Evolutionary conservation across 129 eudicot genomes (phyloP).

Genomic region (Helianthus annuus): DNA sequence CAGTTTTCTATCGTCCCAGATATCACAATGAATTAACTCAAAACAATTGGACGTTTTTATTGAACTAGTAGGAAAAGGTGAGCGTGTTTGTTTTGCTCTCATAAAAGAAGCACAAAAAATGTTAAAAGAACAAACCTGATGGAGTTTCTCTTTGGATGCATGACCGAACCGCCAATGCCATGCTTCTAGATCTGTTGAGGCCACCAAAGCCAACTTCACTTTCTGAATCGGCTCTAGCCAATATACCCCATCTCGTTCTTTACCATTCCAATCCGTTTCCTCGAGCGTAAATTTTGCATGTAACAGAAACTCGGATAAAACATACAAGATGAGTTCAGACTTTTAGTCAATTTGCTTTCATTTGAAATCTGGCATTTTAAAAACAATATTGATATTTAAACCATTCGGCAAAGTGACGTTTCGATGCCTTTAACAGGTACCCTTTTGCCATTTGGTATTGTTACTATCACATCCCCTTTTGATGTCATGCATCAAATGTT

Average conservation of each 20-base stretch:
- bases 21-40: no score
- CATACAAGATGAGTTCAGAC: neutral
- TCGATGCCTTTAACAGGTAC: neutral
- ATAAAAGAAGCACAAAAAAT: slow-evolving; percentile 18
- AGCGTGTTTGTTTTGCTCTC: neutral
- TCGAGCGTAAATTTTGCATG: neutral
- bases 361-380: neutral
- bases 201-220: neutral
- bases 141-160: neutral
- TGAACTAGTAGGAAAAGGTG: no score
- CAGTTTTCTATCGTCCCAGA: no score
- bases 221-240: neutral
- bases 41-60: no score
- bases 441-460: neutral
- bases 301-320: neutral
- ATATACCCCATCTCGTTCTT: neutral
- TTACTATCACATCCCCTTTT: neutral
- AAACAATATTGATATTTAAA: neutral
- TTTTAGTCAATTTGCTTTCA: neutral
- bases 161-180: neutral
- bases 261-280: neutral
- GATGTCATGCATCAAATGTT: neutral
- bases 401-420: neutral
- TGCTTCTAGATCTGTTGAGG: neutral
- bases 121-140: neutral